phyloP scores from a whole-genome alignment of 1,284 basidiomycete species.

The Tremellales sp. region DNA sequence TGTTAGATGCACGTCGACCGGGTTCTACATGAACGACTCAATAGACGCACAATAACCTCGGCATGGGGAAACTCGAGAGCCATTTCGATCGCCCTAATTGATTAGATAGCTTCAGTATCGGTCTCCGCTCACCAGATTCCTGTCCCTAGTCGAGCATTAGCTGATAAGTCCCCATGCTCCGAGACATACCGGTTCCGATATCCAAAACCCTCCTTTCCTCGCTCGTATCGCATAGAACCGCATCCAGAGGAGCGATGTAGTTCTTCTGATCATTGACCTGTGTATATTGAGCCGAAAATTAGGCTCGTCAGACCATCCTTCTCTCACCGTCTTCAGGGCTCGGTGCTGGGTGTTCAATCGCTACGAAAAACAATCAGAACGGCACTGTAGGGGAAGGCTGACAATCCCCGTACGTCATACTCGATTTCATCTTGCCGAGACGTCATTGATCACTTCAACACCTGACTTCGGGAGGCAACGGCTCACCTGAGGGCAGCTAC shows the following conservation, averaged over 20 bases:
- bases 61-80: slow-evolving; percentile 15
- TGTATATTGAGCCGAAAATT: no score
- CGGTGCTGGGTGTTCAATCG: slow-evolving; percentile 14
- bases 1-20: no score
- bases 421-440: no score
- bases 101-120: not conserved
- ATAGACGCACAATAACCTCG: slow-evolving; percentile 10
- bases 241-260: slow-evolving; percentile 12
- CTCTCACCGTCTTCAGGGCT: slow-evolving; percentile 10
- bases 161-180: not conserved
- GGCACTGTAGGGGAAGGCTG: no score
- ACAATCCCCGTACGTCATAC: no score
- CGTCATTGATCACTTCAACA: no score
- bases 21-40: no score
- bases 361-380: no score
- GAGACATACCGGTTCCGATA: slow-evolving; percentile 14
- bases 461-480: no score
- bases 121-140: slow-evolving; percentile 9
- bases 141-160: no score
- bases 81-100: slow-evolving; percentile 16
- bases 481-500: slow-evolving; percentile 10
- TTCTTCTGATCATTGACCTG: slow-evolving; percentile 5
- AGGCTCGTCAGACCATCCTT: no score
- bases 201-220: slow-evolving; percentile 8
- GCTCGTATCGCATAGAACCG: slow-evolving; percentile 1